A percentile compares a stretch with the other conserved stretches of the same genome.
Evolutionary conservation across 139 green algal species (phyloP).

Genomic region (Coelastrella sp.): DNA sequence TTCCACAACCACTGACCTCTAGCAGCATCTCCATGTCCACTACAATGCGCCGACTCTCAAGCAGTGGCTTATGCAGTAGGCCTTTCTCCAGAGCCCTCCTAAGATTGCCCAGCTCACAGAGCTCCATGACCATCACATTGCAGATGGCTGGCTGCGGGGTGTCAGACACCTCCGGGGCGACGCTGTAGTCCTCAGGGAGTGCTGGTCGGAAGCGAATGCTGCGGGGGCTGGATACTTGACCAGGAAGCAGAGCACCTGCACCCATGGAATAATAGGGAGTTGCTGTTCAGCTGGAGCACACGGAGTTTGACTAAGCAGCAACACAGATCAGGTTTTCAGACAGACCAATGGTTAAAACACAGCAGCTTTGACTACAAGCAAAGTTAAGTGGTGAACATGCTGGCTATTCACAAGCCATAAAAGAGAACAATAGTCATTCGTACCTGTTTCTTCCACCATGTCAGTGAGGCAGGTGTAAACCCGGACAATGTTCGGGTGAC

Average conservation of each 20-base stretch:
- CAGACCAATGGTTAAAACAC: too few species aligned
- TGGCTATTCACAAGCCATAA: not conserved
- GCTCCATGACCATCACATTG: constrained; percentile 45
- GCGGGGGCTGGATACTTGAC: not conserved
- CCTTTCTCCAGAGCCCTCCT: not conserved
- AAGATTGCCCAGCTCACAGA: not conserved
- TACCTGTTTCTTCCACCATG: constrained; percentile 19
- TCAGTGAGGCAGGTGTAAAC: not conserved
- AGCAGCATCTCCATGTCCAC: constrained; percentile 30
- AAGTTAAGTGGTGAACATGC: too few species aligned
- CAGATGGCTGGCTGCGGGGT: not conserved
- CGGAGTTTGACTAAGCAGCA: too few species aligned
- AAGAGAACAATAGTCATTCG: not conserved
- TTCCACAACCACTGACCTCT: constrained; percentile 10
- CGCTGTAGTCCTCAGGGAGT: not conserved
- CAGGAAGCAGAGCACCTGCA: not conserved
- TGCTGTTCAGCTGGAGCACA: too few species aligned
- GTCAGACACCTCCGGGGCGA: not conserved
- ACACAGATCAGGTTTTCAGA: too few species aligned
- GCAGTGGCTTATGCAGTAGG: constrained; percentile 23
- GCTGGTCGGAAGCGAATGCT: not conserved
- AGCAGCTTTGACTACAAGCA: too few species aligned
- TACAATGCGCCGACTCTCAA: constrained; percentile 3
- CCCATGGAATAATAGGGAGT: too few species aligned
- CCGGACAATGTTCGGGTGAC: constrained; percentile 47